Evolutionary conservation across 495 filamentous ascomycete species (phyloP), one percentile per base, ranked within the genome.

Genomic region (Acidiella bohemica): DNA sequence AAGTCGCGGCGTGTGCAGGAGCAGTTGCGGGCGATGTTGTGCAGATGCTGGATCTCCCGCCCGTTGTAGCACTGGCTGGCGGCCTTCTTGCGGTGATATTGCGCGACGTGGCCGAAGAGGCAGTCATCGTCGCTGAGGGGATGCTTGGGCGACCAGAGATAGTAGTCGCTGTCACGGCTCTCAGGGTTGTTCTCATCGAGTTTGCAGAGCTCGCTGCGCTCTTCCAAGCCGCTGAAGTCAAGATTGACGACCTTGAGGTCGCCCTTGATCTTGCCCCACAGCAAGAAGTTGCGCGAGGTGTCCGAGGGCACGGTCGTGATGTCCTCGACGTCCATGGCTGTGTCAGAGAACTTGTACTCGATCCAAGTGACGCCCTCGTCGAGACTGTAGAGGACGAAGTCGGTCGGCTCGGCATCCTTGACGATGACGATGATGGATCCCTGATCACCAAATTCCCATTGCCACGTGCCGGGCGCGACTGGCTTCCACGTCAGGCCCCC

Each of bases 361-460:
- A 62, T 50, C 88, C 90, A 99, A 5, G 59, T 75, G 9, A 67
- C 56, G 32, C 92, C 92, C 49, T 82, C 75, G 53, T 96, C 78
- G 8, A 81, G 63, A 26, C 83, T 78, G 61, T 86, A 96, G 43
- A 70, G 72, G 32, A 96, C 59, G 0, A 64, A 54, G 31, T 81
- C 77, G 3, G 84, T 85, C 32, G 76, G 66, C 35, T 61, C 60
- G 7, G 56, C 59, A 39, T 80, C 67, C 31, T 72, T 59, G 20
- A 86, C 84, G 38, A 99, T 77, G 21, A 93, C 84, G 40, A 96
- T 71, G 49, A 96, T 73, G 1, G 82, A 85, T 13, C 92, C 92
- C 55, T 92, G 82, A 47, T 96, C 92, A 39, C 90, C 90, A 51
- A 78, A 92, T 50, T 93, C 84, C 82, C 84, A 99, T 61, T 79